Evolutionary conservation across 1,284 basidiomycete genomes (phyloP).

Genomic region (Boletus smithii): DNA sequence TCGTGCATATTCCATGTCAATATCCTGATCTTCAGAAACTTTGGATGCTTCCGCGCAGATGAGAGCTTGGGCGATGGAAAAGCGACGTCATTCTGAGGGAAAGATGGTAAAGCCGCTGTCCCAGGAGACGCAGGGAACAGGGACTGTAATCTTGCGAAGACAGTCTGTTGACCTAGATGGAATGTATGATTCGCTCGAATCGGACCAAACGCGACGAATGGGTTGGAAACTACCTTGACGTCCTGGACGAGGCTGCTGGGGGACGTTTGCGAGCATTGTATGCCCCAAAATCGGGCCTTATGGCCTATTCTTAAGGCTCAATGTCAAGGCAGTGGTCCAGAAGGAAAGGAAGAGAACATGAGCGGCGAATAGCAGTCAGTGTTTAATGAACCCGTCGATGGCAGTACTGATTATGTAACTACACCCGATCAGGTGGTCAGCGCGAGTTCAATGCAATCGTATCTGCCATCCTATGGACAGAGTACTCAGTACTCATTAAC

Average conservation of each 20-base stretch:
- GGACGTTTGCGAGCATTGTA: slow-evolving; percentile 22
- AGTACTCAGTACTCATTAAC: too few relatives aligned
- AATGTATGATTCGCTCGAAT: slow-evolving; percentile 3
- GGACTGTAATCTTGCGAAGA: slow-evolving; percentile 43
- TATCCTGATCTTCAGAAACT: slow-evolving; percentile 48
- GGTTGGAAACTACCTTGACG: slow-evolving; percentile 26
- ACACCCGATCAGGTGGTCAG: too few relatives aligned
- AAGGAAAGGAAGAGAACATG: slow-evolving; percentile 22
- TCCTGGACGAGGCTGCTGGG: slow-evolving; percentile 21
- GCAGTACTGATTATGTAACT: slow-evolving; percentile 29
- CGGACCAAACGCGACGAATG: slow-evolving; percentile 1
- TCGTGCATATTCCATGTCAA: slow-evolving; percentile 78
- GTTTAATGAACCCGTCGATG: slow-evolving; percentile 23
- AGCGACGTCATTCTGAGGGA: slow-evolving; percentile 19
- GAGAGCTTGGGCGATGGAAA: slow-evolving; percentile 24
- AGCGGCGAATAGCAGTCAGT: slow-evolving; percentile 15
- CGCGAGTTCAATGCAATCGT: too few relatives aligned
- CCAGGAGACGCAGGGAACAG: slow-evolving; percentile 37
- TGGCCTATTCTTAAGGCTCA: slow-evolving; percentile 32
- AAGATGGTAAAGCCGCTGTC: slow-evolving; percentile 13
- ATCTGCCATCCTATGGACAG: too few relatives aligned
- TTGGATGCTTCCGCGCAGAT: slow-evolving; percentile 34
- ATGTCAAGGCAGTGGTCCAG: slow-evolving; percentile 25
- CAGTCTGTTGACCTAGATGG: slow-evolving; percentile 35
- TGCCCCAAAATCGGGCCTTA: slow-evolving; percentile 18